phyloP scores from a whole-genome alignment of 2,329 filamentous ascomycete species.

The Aspergillus vadensis region DNA sequence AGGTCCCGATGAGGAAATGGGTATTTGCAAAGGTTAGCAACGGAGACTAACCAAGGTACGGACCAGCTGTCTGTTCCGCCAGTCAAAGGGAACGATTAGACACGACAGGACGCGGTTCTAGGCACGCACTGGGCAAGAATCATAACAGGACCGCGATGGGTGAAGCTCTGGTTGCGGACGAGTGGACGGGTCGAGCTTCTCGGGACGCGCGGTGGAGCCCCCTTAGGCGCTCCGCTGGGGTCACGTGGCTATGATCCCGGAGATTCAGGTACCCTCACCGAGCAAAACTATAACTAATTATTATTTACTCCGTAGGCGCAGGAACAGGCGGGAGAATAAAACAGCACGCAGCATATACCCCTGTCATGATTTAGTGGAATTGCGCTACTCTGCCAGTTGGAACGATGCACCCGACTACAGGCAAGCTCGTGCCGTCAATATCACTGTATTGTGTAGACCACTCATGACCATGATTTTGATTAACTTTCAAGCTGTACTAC shows the following conservation, averaged over 20 bases:
- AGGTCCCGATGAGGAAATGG: background rate
- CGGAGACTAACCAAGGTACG: background rate
- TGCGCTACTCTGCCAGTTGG: background rate
- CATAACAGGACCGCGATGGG: background rate
- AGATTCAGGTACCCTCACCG: background rate
- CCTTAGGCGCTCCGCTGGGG: background rate
- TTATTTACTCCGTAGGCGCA: background rate
- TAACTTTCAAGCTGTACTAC: background rate
- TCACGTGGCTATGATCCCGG: background rate
- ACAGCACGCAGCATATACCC: background rate
- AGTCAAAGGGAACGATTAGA: background rate
- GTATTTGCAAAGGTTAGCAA: background rate
- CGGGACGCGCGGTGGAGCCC: slow-evolving; percentile 11
- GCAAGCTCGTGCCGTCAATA: background rate
- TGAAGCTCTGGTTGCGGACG: slow-evolving; percentile 13
- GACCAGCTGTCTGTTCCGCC: background rate
- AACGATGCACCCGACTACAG: too few relatives aligned
- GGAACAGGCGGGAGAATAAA: background rate
- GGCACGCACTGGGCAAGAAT: background rate
- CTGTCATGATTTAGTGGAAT: background rate
- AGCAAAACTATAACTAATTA: too few relatives aligned
- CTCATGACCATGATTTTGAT: background rate
- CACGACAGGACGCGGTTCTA: background rate
- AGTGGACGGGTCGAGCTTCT: slow-evolving; percentile 6
- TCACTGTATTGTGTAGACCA: background rate